A percentile compares a stretch with the other conserved stretches of the same genome.
phyloP scores from a whole-genome alignment of 306 rosid species.

The Cucumis hystrix region DNA sequence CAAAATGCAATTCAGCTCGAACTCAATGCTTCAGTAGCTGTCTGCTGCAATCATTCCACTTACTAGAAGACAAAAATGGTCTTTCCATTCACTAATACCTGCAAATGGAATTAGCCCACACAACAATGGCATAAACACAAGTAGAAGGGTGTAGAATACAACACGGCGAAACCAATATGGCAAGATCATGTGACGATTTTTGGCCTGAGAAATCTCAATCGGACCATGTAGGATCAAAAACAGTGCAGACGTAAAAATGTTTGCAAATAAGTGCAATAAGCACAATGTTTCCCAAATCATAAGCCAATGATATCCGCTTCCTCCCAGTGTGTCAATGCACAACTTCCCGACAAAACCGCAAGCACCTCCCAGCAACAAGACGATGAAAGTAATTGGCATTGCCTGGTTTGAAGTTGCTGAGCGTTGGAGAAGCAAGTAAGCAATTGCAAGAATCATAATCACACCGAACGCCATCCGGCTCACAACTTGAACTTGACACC shows the following conservation, averaged over 20 bases:
- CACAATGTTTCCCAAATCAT: slow-evolving; percentile 61
- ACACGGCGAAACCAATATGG: slow-evolving; percentile 49
- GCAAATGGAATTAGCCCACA: slow-evolving; percentile 91
- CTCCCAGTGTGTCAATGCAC: slow-evolving; percentile 77
- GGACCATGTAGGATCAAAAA: slow-evolving; percentile 55
- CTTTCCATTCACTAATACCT: slow-evolving; percentile 57
- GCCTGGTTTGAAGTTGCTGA: slow-evolving; percentile 37
- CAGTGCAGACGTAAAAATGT: slow-evolving; percentile 31
- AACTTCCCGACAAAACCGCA: slow-evolving; percentile 74
- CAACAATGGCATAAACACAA: slow-evolving; percentile 42
- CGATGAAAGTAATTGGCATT: slow-evolving; percentile 66
- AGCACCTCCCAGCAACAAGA: slow-evolving; percentile 48
- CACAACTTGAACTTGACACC: slow-evolving; percentile 54
- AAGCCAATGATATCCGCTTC: slow-evolving; percentile 69
- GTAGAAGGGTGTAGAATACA: slow-evolving; percentile 29
- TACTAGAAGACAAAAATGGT: slow-evolving; percentile 27
- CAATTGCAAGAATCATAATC: slow-evolving; percentile 40
- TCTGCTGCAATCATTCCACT: neutral
- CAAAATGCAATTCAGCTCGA: neutral
- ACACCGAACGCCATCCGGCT: slow-evolving; percentile 51
- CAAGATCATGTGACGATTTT: slow-evolving; percentile 12
- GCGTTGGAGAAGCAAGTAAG: slow-evolving; percentile 45
- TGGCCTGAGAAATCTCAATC: slow-evolving; percentile 15
- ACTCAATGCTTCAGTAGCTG: slow-evolving; percentile 2
- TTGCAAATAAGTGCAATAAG: slow-evolving; percentile 45